These are phyloP conservation scores for Neurospora tetrasperma DNA, from an alignment of 495 filamentous ascomycete genomes.

Conservation along the genomic window DNA sequence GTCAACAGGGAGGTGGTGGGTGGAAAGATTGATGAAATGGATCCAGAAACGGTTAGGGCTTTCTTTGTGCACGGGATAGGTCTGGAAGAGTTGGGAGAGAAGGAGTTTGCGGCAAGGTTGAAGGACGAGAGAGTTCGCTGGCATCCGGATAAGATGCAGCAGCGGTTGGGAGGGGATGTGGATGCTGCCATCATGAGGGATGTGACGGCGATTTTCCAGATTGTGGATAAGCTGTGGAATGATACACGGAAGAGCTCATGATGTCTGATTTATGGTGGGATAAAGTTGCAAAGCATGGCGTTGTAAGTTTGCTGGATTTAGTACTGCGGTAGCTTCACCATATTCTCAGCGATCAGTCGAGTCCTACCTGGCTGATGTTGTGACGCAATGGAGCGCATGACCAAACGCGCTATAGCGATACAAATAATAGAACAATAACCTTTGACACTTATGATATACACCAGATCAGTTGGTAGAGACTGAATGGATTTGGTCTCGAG, in stretches of 20 bases:
- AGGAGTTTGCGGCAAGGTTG: constrained; percentile 49
- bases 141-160: constrained; percentile 98
- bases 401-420: not conserved
- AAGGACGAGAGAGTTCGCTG: constrained; percentile 84
- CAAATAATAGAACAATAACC: not conserved
- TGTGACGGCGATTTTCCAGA: constrained; percentile 88
- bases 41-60: constrained; percentile 21
- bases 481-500: not conserved
- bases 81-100: constrained; percentile 48
- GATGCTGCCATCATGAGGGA: constrained; percentile 55
- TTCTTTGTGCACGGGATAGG: constrained; percentile 35
- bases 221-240: constrained; percentile 74
- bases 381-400: not conserved
- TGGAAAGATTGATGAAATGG: constrained; percentile 15
- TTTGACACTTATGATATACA: too few relatives aligned
- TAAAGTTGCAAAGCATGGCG: not conserved
- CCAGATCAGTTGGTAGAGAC: not conserved
- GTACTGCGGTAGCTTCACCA: not conserved
- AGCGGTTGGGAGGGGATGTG: constrained; percentile 63
- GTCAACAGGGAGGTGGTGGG: constrained; percentile 47
- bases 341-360: not conserved
- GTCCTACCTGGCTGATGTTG: not conserved
- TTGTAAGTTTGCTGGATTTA: not conserved
- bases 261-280: not conserved
- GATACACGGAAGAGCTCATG: constrained; percentile 33